Percentiles rank a stretch among this genome's conserved stretches.
Evolutionary conservation across 805 yeast species (phyloP).

Genomic region (Saccharomycopsis schoenii): DNA sequence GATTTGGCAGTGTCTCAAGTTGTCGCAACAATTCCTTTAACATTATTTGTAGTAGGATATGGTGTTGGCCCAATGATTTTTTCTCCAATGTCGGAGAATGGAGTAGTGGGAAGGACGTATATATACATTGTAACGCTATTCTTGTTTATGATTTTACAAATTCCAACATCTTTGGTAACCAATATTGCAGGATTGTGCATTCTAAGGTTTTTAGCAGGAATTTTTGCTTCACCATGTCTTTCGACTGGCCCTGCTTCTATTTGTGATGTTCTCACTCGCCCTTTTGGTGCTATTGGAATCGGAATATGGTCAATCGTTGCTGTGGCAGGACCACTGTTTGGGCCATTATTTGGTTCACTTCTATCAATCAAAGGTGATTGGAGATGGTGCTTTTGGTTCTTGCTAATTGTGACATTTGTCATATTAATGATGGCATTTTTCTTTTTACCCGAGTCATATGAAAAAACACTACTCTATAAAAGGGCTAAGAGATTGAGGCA

Average conservation of each 20-base stretch:
- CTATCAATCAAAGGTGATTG: conserved; percentile 41
- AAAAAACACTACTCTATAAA: conserved; percentile 40
- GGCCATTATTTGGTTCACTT: conserved; percentile 67
- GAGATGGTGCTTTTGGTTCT: conserved; percentile 65
- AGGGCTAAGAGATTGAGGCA: conserved; percentile 48
- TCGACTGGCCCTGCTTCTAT: conserved; percentile 65
- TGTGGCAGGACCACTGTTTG: conserved; percentile 67
- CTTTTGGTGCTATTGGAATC: conserved; percentile 59
- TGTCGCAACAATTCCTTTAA: conserved; percentile 48
- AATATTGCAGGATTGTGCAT: conserved; percentile 52
- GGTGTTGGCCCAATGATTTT: conserved; percentile 56
- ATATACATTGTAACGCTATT: conserved; percentile 42
- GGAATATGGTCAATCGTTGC: conserved; percentile 63
- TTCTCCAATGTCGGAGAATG: conserved; percentile 58
- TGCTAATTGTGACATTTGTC: conserved; percentile 43
- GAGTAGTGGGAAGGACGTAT: conserved; percentile 42
- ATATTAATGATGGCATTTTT: conserved; percentile 29
- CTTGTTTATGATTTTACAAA: conserved; percentile 44
- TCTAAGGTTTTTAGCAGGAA: conserved; percentile 43
- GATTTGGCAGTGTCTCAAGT: conserved; percentile 46
- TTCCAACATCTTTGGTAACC: conserved; percentile 52
- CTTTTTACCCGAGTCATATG: conserved; percentile 54
- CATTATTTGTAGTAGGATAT: conserved; percentile 52
- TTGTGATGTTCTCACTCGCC: conserved; percentile 57
- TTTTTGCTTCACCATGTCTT: conserved; percentile 46